phyloP scores from a whole-genome alignment of 2,329 filamentous ascomycete species.

The Epichloe festucae region DNA sequence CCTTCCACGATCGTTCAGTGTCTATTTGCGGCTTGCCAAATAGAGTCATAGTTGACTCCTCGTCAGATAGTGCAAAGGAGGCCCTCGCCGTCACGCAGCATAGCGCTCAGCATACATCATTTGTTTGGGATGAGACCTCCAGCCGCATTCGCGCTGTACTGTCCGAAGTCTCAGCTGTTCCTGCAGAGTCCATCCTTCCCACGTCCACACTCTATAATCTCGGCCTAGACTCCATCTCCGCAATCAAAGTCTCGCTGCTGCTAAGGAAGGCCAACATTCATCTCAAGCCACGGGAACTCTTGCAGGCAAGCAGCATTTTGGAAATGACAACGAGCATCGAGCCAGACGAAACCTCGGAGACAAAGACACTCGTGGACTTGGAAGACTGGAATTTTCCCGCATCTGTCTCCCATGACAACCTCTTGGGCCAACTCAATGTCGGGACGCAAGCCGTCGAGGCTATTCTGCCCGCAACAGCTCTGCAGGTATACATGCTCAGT shows the following conservation, averaged over 20 bases:
- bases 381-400: conserved; percentile 18
- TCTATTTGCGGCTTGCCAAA: conserved; percentile 52
- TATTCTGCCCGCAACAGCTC: conserved; percentile 57
- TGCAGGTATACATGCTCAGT: conserved; percentile 70
- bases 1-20: conserved; percentile 36
- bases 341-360: neutral
- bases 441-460: conserved; percentile 33
- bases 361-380: neutral
- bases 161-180: conserved; percentile 46
- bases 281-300: conserved; percentile 57
- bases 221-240: conserved; percentile 82
- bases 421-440: conserved; percentile 31
- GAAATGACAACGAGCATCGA: conserved; percentile 40
- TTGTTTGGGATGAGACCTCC: conserved; percentile 23
- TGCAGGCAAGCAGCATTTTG: conserved; percentile 50
- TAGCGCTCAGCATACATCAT: neutral
- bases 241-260: conserved; percentile 68
- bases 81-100: neutral
- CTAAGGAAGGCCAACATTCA: conserved; percentile 50
- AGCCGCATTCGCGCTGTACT: conserved; percentile 33
- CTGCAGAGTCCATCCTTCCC: conserved; percentile 42
- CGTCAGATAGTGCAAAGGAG: neutral
- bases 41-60: neutral
- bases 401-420: conserved; percentile 21
- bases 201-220: conserved; percentile 65